Evolutionary conservation across 345 rosid genomes (phyloP), one percentile per base, ranked within the genome.

Genomic region (Bretschneidera sinensis): DNA sequence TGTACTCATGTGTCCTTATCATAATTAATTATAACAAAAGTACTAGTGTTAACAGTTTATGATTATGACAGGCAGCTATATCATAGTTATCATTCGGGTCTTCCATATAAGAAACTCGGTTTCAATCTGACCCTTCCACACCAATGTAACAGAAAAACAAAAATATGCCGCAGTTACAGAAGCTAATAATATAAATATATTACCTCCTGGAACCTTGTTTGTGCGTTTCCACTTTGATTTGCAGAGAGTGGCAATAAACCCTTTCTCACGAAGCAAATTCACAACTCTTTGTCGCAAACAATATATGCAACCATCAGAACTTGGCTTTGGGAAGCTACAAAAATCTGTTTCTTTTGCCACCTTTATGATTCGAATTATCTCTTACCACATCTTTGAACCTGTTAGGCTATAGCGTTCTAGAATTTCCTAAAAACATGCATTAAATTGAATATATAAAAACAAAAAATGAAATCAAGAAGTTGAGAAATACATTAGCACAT

Each of bases 201-300:
- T 68, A 80, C 85, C 85, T 70, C 75, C 85, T 0, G 82, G 85
- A 31, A 61, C 11, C 19, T 78, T 71, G 6, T 53, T 67, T 23
- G 85, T 77, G 66, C 45, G 55, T 10, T 75, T 78, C 85, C 85
- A 81, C 60, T 54, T 60, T 0, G 85, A 81, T 1, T 70, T 64
- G 20, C 78, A 75, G 6, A 75, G 71, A 24, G 63, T 43, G 5
- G 82, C 80, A 43, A 55, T 56, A 51, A 69, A 64, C 5, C 82
- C 80, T 39, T 48, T 73, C 20, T 67, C 59, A 21, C 59, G 54
- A 55, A 81, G 80, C 61, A 65, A 54, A 0, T 43, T 17, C 23
- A 81, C 70, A 10, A 78, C 73, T 21, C 23, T 64, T 62, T 18
- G 48, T 35, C 85, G 59, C 25, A 81, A 62, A 61, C 82, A 81